Evolutionary conservation across 306 rosid genomes (phyloP).

Genomic region (Coriaria nepalensis): DNA sequence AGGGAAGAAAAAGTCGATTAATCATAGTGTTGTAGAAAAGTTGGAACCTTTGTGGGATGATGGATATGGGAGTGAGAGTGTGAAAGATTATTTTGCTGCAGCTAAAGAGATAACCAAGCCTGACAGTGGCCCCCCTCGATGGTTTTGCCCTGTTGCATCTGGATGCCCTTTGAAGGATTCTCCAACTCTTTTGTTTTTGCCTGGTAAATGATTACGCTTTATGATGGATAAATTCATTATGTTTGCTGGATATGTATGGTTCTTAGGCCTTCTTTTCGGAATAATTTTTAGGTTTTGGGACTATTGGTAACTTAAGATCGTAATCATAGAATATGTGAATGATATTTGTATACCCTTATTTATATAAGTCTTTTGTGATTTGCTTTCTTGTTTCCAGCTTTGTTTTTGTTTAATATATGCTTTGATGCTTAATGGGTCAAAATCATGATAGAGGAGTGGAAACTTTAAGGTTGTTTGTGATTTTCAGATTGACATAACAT

Average conservation of each 20-base stretch:
- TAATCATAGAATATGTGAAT: too few species aligned
- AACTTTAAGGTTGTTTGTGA: neutral
- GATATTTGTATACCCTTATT: too few species aligned
- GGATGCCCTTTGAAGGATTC: slow-evolving; percentile 36
- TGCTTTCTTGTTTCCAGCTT: too few species aligned
- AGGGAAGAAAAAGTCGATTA: slow-evolving; percentile 11
- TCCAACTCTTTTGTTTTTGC: slow-evolving; percentile 66
- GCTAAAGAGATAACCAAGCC: slow-evolving; percentile 33
- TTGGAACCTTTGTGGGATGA: slow-evolving; percentile 70
- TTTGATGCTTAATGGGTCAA: too few species aligned
- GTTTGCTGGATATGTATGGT: neutral
- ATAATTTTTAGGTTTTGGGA: neutral
- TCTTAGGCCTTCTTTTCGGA: neutral
- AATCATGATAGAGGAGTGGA: too few species aligned
- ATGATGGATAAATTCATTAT: neutral
- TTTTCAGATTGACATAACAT: neutral
- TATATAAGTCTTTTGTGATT: too few species aligned
- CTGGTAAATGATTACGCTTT: slow-evolving; percentile 36
- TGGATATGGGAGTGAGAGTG: slow-evolving; percentile 63
- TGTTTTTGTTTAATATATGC: too few species aligned
- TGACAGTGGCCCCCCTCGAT: slow-evolving; percentile 83
- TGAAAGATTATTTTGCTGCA: slow-evolving; percentile 54
- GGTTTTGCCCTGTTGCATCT: slow-evolving; percentile 66
- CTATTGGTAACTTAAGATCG: neutral
- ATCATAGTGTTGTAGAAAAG: slow-evolving; percentile 12